These are phyloP conservation scores for Rhizopus stolonifer DNA, from an alignment of 371 early-diverging fungal species.

Conservation along the genomic window DNA sequence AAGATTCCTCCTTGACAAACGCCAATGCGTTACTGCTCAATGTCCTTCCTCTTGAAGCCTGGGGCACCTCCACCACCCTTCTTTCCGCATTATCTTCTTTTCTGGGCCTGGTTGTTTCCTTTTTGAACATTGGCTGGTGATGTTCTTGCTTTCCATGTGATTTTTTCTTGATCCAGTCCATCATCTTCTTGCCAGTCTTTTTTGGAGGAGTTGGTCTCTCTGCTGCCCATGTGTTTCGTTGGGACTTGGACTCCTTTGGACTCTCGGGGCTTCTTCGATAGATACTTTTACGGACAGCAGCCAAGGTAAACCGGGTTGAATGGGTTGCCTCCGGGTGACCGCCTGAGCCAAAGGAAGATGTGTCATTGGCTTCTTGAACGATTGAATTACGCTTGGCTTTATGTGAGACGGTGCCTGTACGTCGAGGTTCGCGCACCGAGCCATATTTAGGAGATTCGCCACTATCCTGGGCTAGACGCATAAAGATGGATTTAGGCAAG, in stretches of 20 bases:
- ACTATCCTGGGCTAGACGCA: slow-evolving; percentile 1
- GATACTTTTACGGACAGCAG: slow-evolving; percentile 22
- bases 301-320: slow-evolving; percentile 6
- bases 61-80: neutral
- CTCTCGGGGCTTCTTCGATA: slow-evolving; percentile 15
- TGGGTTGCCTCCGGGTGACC: slow-evolving; percentile 2
- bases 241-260: neutral
- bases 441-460: neutral
- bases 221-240: slow-evolving; percentile 13
- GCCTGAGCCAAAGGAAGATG: neutral
- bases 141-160: slow-evolving; percentile 49
- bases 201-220: slow-evolving; percentile 18
- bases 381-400: neutral
- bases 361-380: neutral
- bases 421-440: neutral
- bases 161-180: slow-evolving; percentile 71
- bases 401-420: neutral
- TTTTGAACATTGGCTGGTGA: neutral
- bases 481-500: neutral
- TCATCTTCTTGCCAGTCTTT: slow-evolving; percentile 61
- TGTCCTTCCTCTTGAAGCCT: neutral
- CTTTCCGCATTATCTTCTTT: neutral
- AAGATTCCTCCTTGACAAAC: slow-evolving; percentile 2
- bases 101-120: neutral
- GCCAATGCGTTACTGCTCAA: neutral